phyloP scores from a whole-genome alignment of 208 protist genomes.

The Trypanosomatidae sp. region DNA sequence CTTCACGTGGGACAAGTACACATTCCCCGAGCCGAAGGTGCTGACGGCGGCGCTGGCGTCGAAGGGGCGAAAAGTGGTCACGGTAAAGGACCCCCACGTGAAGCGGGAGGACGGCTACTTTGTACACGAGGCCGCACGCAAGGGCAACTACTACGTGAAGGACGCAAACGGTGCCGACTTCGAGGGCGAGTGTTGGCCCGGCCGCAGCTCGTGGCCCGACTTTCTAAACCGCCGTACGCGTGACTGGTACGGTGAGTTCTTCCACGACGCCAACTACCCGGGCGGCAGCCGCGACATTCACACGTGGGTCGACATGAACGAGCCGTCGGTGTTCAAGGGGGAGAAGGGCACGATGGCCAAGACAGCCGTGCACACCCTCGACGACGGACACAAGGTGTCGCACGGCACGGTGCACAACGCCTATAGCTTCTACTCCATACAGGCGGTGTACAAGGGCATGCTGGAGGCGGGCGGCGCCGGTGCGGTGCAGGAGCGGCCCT shows the following conservation, averaged over 20 bases:
- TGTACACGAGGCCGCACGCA: constrained; percentile 79
- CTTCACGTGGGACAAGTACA: constrained; percentile 97
- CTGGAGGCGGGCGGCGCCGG: constrained; percentile 49
- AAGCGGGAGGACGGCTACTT: constrained; percentile 88
- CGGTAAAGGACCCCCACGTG: constrained; percentile 98
- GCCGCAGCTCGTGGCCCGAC: constrained; percentile 92
- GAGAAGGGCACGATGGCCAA: constrained; percentile 95
- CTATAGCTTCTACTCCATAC: constrained; percentile 93
- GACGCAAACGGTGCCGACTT: constrained; percentile 68
- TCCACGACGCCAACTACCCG: constrained; percentile 89
- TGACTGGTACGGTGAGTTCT: constrained; percentile 92
- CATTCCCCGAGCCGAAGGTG: constrained; percentile 94
- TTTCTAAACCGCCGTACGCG: constrained; percentile 93
- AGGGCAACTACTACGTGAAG: constrained; percentile 90
- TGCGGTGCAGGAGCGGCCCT: constrained; percentile 84
- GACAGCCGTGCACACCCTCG: constrained; percentile 83
- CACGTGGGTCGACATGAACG: constrained; percentile 99
- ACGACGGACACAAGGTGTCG: constrained; percentile 65
- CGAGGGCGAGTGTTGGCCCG: constrained; percentile 98
- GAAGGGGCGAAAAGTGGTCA: constrained; percentile 96
- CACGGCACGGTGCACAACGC: constrained; percentile 98
- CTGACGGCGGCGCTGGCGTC: constrained; percentile 89
- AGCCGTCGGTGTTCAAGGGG: constrained; percentile 97
- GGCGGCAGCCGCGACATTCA: constrained; percentile 91
- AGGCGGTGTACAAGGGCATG: constrained; percentile 89